Conservation (phyloP, 768 basidiomycete species). For the Pilatotrama ljubarskyi region DNA sequence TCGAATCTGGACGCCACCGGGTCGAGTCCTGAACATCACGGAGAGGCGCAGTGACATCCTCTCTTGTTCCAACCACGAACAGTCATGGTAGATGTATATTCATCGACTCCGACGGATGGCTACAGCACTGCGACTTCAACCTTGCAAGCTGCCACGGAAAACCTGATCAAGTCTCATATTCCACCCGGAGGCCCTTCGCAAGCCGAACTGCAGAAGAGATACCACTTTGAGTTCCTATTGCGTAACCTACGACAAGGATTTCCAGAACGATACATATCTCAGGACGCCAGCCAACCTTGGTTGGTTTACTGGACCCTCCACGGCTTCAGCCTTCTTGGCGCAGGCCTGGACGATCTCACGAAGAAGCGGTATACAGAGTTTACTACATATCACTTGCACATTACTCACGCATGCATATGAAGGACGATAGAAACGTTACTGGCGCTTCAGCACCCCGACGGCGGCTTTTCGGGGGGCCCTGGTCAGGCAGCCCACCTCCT, state of each 20-base stretch:
- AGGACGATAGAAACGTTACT: slow-evolving; percentile 83
- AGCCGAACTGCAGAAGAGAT: slow-evolving; percentile 50
- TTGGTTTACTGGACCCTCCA: slow-evolving; percentile 92
- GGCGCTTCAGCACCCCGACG: slow-evolving; percentile 79
- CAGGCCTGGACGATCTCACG: slow-evolving; percentile 73
- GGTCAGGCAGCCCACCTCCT: slow-evolving; percentile 86
- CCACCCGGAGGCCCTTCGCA: slow-evolving; percentile 34
- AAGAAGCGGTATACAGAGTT: slow-evolving; percentile 63
- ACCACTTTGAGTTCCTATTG: slow-evolving; percentile 76
- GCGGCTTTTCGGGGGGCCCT: slow-evolving; percentile 92
- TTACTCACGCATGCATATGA: neutral
- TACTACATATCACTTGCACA: neutral
- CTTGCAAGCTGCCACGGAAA: slow-evolving; percentile 66
- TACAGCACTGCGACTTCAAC: slow-evolving; percentile 64
- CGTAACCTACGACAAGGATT: slow-evolving; percentile 77
- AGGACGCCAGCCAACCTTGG: slow-evolving; percentile 97
- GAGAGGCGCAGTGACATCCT: no score
- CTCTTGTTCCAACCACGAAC: neutral
- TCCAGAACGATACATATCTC: slow-evolving; percentile 72
- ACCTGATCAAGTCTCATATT: slow-evolving; percentile 55
- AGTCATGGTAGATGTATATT: neutral
- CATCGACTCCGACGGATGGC: slow-evolving; percentile 52
- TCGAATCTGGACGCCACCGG: no score
- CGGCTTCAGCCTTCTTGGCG: slow-evolving; percentile 75
- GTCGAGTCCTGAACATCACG: no score